A percentile compares a stretch with the other conserved stretches of the same genome.
These are phyloP conservation scores for Fragosphaeria purpurea DNA, from an alignment of 2,329 filamentous ascomycete genomes.

Conservation along the genomic window DNA sequence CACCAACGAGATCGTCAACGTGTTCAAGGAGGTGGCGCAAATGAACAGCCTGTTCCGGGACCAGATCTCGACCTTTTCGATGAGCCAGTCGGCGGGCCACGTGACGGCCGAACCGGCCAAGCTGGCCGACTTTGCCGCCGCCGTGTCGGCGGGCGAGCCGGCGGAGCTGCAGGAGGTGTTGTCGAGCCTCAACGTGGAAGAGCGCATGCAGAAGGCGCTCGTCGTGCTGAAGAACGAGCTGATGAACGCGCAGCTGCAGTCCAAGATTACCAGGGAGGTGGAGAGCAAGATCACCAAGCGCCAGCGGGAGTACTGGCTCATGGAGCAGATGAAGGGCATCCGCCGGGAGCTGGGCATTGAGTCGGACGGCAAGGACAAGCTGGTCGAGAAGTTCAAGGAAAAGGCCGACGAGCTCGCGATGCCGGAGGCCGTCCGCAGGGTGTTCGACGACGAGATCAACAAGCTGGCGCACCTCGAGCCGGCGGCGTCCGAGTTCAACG, in stretches of 20 bases:
- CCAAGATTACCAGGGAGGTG: slow-evolving; percentile 96
- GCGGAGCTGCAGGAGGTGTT: slow-evolving; percentile 88
- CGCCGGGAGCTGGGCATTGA: slow-evolving; percentile 91
- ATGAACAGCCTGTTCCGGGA: slow-evolving; percentile 94
- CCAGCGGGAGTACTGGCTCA: slow-evolving; percentile 94
- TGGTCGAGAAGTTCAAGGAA: slow-evolving; percentile 95
- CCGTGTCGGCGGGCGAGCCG: slow-evolving; percentile 88
- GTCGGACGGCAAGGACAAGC: slow-evolving; percentile 94
- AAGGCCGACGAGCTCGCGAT: slow-evolving; percentile 90
- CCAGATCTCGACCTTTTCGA: slow-evolving; percentile 93
- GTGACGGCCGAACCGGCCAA: slow-evolving; percentile 92
- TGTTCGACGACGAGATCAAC: slow-evolving; percentile 96
- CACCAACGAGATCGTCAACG: slow-evolving; percentile 96
- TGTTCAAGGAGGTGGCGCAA: slow-evolving; percentile 92
- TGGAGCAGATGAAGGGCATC: slow-evolving; percentile 99
- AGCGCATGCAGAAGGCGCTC: slow-evolving; percentile 82
- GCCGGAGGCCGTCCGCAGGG: slow-evolving; percentile 93
- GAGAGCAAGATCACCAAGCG: slow-evolving; percentile 96
- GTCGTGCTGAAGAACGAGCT: slow-evolving; percentile 94
- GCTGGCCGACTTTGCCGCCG: slow-evolving; percentile 91
- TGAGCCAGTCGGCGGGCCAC: slow-evolving; percentile 89
- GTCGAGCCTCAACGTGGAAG: slow-evolving; percentile 80
- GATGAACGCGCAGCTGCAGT: slow-evolving; percentile 94
- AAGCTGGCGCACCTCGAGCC: slow-evolving; percentile 93
- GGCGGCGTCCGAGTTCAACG: slow-evolving; percentile 95